Evolutionary conservation across 768 basidiomycete species (phyloP).

Genomic region (Russula griseocarnosa): DNA sequence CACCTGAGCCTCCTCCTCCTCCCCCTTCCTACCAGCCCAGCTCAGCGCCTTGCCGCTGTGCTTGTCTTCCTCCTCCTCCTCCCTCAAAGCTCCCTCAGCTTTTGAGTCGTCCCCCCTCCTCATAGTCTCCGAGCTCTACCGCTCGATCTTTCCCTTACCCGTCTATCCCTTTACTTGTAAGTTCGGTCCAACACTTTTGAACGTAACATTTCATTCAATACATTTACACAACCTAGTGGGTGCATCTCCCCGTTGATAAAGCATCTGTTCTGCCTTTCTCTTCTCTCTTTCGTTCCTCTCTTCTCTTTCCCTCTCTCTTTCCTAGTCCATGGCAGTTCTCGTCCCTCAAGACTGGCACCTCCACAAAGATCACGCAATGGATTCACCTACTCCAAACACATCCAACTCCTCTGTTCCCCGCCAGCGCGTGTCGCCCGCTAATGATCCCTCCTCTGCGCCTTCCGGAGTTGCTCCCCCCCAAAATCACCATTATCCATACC

Average conservation of each 20-base stretch:
- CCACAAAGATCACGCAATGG: conserved; percentile 62
- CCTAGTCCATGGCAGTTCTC: conserved; percentile 68
- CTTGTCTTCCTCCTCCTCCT: not conserved
- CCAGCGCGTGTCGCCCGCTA: conserved; percentile 59
- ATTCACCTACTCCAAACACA: conserved; percentile 41
- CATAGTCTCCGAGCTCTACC: not conserved
- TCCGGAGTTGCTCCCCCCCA: conserved; percentile 37
- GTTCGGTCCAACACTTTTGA: conserved; percentile 10
- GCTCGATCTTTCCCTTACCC: conserved; percentile 5
- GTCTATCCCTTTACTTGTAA: conserved; percentile 13
- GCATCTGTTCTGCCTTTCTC: not conserved
- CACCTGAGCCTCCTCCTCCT: not conserved
- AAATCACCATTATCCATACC: conserved; percentile 56
- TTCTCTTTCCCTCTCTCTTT: conserved; percentile 16
- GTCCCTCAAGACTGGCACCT: conserved; percentile 72
- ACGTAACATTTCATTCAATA: conserved; percentile 11
- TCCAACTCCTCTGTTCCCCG: conserved; percentile 42
- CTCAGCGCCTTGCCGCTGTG: conserved; percentile 1
- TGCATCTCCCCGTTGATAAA: conserved; percentile 13
- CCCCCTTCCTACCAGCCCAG: not conserved
- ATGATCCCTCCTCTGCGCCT: conserved; percentile 43
- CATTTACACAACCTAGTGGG: not conserved
- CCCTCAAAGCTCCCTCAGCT: not conserved
- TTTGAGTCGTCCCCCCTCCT: not conserved
- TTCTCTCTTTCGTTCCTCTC: conserved; percentile 1